Evolutionary conservation across 2,329 filamentous ascomycete species (phyloP), one percentile per base, ranked within the genome.

Genomic region (Nemania serpens): DNA sequence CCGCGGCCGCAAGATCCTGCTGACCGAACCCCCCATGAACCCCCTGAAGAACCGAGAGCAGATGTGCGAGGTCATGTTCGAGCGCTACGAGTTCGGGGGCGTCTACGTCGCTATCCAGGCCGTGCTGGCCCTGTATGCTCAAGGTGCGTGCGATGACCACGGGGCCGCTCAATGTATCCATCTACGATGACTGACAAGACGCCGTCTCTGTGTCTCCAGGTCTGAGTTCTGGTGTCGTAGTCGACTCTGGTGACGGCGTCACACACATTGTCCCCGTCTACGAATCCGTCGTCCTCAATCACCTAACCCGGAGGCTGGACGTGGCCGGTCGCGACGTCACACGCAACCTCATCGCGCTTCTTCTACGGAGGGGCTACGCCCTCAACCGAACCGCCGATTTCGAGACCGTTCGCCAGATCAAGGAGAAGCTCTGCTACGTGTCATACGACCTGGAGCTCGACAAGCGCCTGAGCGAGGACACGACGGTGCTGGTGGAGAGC

Each of bases 31-130:
- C 37, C 95, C 95, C 15, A 95, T 98, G 90, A 98, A 99, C 79
- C 95, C 95, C 48, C 84, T 98, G 63, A 93, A 89, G 84, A 99
- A 99, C 81, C 87, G 95, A 66, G 93, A 98, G 79, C 89, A 96
- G 78, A 99, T 99, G 95, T 92, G 89, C 75, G 92, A 99, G 80
- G 93, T 98, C 78, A 99, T 99, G 95, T 96, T 99, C 77, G 95
- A 99, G 76, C 88, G 91, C 64, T 99, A 98, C 79, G 88, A 88
- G 68, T 99, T 99, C 74, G 94, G 93, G 49, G 95, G 95, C 59
- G 94, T 99, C 61, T 98, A 98, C 74, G 95, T 99, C 63, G 95
- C 95, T 62, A 98, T 98, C 69, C 95, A 99, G 78, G 95, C 95
- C 56, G 95, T 99, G 66, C 80, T 99, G 71, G 95, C 95, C 33